phyloP scores from a whole-genome alignment of 345 rosid genomes.

The Geranium rotundifolium region DNA sequence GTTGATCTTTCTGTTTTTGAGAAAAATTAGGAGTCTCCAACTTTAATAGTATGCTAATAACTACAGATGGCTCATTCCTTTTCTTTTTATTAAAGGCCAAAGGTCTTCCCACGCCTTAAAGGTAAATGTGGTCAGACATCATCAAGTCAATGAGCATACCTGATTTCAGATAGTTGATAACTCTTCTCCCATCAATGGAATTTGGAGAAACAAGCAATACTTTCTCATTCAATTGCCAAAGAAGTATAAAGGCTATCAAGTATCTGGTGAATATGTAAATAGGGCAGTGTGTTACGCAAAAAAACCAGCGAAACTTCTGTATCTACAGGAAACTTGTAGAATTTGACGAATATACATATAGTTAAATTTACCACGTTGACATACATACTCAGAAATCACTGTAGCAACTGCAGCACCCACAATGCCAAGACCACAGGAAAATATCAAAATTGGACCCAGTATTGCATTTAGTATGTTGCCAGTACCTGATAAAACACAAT shows the following conservation, averaged over 20 bases:
- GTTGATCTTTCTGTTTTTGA: neutral
- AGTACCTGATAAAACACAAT: slow-evolving; percentile 44
- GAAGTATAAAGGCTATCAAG: slow-evolving; percentile 70
- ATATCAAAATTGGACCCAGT: slow-evolving; percentile 67
- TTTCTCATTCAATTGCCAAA: slow-evolving; percentile 69
- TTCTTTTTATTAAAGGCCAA: neutral
- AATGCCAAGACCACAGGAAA: slow-evolving; percentile 58
- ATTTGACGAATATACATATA: slow-evolving; percentile 10
- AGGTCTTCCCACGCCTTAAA: too few relatives aligned
- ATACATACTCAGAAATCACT: slow-evolving; percentile 96
- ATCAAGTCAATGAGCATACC: slow-evolving; percentile 28
- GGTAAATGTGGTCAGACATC: neutral
- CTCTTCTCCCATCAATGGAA: slow-evolving; percentile 40
- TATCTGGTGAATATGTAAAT: slow-evolving; percentile 32
- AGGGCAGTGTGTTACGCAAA: slow-evolving; percentile 6
- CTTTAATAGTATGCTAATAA: neutral
- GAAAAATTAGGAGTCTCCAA: neutral
- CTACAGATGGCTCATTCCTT: neutral
- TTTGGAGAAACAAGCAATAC: slow-evolving; percentile 58
- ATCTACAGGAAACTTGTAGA: slow-evolving; percentile 4
- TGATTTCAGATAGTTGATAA: slow-evolving; percentile 57
- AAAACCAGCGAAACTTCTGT: neutral
- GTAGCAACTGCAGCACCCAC: slow-evolving; percentile 85
- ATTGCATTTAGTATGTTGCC: slow-evolving; percentile 71
- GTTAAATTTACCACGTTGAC: slow-evolving; percentile 60